Evolutionary conservation across 768 basidiomycete species (phyloP).

Genomic region (Termitomyces heimii): DNA sequence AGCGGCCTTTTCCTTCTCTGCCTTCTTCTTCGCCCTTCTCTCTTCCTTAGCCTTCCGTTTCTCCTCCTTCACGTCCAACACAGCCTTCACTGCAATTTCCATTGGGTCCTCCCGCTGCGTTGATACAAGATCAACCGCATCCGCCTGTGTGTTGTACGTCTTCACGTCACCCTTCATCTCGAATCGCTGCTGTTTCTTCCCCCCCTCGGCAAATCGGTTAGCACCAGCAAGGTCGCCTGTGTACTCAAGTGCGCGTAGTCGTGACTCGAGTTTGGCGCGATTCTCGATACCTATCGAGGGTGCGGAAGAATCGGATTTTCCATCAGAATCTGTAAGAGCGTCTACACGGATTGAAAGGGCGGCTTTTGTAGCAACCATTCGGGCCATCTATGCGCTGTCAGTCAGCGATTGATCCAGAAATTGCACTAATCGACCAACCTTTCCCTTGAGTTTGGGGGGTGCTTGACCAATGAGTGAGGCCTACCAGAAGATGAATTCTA

Average conservation of each 20-base stretch:
- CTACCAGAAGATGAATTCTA: conserved; percentile 27
- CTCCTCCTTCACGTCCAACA: conserved; percentile 82
- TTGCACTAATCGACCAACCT: conserved; percentile 35
- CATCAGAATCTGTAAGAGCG: conserved; percentile 88
- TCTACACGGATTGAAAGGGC: conserved; percentile 97
- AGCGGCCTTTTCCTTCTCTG: conserved; percentile 36
- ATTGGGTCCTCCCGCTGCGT: conserved; percentile 81
- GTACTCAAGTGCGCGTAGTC: conserved; percentile 83
- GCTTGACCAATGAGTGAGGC: conserved; percentile 96
- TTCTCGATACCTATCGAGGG: conserved; percentile 90
- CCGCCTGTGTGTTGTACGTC: conserved; percentile 84
- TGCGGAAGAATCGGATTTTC: conserved; percentile 77
- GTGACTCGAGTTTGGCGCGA: conserved; percentile 92
- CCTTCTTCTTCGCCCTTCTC: conserved; percentile 63
- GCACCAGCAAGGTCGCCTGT: conserved; percentile 70
- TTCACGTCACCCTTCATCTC: conserved; percentile 74
- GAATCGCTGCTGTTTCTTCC: conserved; percentile 73
- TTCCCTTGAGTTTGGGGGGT: conserved; percentile 96
- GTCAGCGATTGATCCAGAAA: not conserved
- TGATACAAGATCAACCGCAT: conserved; percentile 76
- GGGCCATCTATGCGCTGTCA: conserved; percentile 70
- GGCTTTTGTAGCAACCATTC: conserved; percentile 99
- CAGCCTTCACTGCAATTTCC: conserved; percentile 68
- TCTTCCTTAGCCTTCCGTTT: conserved; percentile 80
- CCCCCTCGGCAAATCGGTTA: conserved; percentile 55